Percentiles rank a stretch among this genome's conserved stretches.
Evolutionary conservation across 768 basidiomycete species (phyloP).

Genomic region (Kwoniella shandongensis): DNA sequence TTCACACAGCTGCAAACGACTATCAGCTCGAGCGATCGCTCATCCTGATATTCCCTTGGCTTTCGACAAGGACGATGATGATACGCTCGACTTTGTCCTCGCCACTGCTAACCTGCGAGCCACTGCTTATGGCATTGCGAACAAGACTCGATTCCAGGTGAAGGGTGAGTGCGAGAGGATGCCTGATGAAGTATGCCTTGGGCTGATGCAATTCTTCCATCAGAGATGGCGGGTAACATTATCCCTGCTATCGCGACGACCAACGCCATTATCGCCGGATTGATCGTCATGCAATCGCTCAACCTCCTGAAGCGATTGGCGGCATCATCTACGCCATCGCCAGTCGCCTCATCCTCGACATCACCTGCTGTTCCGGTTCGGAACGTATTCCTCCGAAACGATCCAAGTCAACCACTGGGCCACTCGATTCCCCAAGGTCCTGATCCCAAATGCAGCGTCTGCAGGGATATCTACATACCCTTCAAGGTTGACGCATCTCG

Average conservation of each 20-base stretch:
- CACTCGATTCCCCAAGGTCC: constrained; percentile 67
- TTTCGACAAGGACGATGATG: constrained; percentile 98
- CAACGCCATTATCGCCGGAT: constrained; percentile 92
- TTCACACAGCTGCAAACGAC: constrained; percentile 68
- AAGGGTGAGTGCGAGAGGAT: constrained; percentile 83
- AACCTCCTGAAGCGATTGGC: constrained; percentile 63
- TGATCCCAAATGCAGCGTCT: constrained; percentile 77
- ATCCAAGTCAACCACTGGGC: constrained; percentile 74
- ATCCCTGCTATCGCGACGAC: constrained; percentile 99
- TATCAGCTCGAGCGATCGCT: constrained; percentile 68
- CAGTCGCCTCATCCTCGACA: constrained; percentile 5
- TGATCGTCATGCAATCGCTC: constrained; percentile 89
- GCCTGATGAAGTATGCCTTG: not conserved
- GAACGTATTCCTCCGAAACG: constrained; percentile 75
- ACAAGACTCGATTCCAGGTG: constrained; percentile 92
- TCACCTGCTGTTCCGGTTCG: constrained; percentile 2
- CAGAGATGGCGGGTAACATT: constrained; percentile 99
- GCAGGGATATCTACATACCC: constrained; percentile 76
- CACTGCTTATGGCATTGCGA: constrained; percentile 80
- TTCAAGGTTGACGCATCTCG: constrained; percentile 71
- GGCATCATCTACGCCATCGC: not conserved
- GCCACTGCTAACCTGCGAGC: constrained; percentile 91
- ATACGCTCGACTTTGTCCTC: constrained; percentile 93
- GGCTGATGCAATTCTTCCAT: not conserved
- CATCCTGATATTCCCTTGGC: constrained; percentile 57